Percentiles rank a stretch among this genome's conserved stretches.
phyloP scores from a whole-genome alignment of 2,329 filamentous ascomycete genomes.

The Thielaviopsis euricoi region DNA sequence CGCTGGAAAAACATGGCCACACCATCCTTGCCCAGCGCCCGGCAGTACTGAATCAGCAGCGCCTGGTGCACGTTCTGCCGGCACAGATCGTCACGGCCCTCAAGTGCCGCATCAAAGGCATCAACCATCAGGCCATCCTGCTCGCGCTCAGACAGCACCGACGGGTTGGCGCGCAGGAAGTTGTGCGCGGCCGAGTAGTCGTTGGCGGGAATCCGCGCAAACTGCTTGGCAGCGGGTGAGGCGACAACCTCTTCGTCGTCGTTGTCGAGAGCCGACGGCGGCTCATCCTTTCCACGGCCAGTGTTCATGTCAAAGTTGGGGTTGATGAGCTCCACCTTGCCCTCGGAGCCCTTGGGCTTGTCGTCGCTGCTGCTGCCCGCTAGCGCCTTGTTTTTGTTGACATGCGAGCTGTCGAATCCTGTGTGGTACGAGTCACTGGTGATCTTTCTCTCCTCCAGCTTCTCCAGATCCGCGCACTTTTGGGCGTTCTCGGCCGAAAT shows the following conservation, averaged over 20 bases:
- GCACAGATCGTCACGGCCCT: slow-evolving; percentile 58
- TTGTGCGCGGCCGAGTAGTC: slow-evolving; percentile 59
- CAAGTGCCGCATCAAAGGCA: slow-evolving; percentile 77
- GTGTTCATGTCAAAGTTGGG: slow-evolving; percentile 29
- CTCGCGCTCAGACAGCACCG: slow-evolving; percentile 68
- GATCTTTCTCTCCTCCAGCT: slow-evolving; percentile 75
- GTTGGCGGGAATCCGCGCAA: slow-evolving; percentile 58
- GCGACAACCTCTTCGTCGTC: slow-evolving; percentile 63
- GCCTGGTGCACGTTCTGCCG: slow-evolving; percentile 87
- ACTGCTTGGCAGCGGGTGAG: slow-evolving; percentile 61
- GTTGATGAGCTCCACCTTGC: slow-evolving; percentile 28
- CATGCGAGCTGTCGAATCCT: slow-evolving; percentile 76
- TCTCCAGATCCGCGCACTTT: slow-evolving; percentile 69
- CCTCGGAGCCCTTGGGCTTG: slow-evolving; percentile 20
- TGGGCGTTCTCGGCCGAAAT: slow-evolving; percentile 58
- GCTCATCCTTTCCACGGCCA: slow-evolving; percentile 8
- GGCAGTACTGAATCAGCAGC: slow-evolving; percentile 84
- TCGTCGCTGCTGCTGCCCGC: slow-evolving; percentile 25
- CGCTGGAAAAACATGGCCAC: slow-evolving; percentile 91
- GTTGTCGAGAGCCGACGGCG: slow-evolving; percentile 22
- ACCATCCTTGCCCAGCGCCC: slow-evolving; percentile 72
- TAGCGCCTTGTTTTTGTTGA: slow-evolving; percentile 42
- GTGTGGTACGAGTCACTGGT: slow-evolving; percentile 81
- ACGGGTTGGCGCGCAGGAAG: slow-evolving; percentile 64
- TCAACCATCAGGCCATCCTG: slow-evolving; percentile 82